Evolutionary conservation across 2,329 filamentous ascomycete genomes (phyloP), one percentile per base, ranked within the genome.

Genomic region (Aspergillaceae sp.): DNA sequence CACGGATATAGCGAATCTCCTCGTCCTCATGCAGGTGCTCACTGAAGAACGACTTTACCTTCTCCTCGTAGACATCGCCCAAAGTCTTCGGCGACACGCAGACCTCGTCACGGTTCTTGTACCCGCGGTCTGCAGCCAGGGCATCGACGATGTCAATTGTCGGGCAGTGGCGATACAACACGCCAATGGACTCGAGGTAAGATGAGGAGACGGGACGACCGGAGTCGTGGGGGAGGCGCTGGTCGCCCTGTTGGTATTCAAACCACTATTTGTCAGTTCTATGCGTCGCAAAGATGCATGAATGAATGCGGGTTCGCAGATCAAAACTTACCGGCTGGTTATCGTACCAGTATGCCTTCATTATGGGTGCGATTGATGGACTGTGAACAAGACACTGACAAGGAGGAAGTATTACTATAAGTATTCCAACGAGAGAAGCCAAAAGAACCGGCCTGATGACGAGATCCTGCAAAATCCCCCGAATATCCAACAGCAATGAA

Each of bases 21-120:
- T 98, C 92, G 57, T 98, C 92, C 73, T 98, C 92, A 65, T 98
- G 92, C 59, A 98, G 68, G 67, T 98, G 92, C 75, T 98, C 92
- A 58, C 86, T 67, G 73, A 97, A 98, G 74, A 98, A 98, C 55
- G 71, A 80, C 73, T 88, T 90, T 52, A 98, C 88, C 69, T 97
- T 97, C 52, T 86, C 80, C 70, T 98, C 91, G 72, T 97, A 98
- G 40, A 82, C 71, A 35, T 80, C 85, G 47, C 88, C 89, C 84
- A 97, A 88, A 53, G 82, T 84, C 52, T 82, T 74, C 0, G 90
- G 91, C 5, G 87, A 94, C 26, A 98, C 87, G 49, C 80, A 86
- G 65, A 97, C 86, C 70, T 94, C 83, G 72, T 98, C 92, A 47
- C 91, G 86, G 74, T 97, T 96, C 74, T 86, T 90, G 77, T 98